These are phyloP conservation scores for Raffaelea ambrosiae DNA, from an alignment of 2,329 filamentous ascomycete genomes.

Conservation along the genomic window DNA sequence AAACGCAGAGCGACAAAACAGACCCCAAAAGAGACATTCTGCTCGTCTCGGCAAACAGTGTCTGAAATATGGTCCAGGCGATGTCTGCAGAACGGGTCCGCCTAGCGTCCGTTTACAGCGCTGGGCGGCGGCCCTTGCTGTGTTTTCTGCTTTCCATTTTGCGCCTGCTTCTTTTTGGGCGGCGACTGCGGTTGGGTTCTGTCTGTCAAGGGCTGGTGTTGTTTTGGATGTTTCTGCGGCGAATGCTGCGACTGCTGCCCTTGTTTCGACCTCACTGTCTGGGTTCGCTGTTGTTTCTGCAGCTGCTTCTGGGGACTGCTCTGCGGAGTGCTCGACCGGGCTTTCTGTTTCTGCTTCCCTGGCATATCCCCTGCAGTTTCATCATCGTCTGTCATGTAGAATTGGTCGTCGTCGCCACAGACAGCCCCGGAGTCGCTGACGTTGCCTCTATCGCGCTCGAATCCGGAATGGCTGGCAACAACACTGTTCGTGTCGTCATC, in stretches of 20 bases:
- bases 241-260: background rate
- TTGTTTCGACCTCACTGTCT: background rate
- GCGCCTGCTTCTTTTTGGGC: constrained; percentile 1
- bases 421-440: no score
- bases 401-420: no score
- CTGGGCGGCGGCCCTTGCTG: background rate
- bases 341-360: background rate
- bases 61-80: no score
- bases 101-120: background rate
- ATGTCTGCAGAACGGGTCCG: background rate
- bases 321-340: background rate
- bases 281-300: background rate
- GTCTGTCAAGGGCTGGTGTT: background rate
- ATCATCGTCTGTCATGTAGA: background rate
- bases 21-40: no score
- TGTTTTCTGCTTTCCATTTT: background rate
- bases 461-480: background rate
- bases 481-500: background rate
- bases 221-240: background rate
- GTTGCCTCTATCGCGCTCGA: background rate
- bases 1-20: no score
- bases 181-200: background rate
- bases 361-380: background rate
- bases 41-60: no score
- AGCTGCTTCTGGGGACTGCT: background rate